Conservation (phyloP, 345 rosid species). For the Angophora floribunda region DNA sequence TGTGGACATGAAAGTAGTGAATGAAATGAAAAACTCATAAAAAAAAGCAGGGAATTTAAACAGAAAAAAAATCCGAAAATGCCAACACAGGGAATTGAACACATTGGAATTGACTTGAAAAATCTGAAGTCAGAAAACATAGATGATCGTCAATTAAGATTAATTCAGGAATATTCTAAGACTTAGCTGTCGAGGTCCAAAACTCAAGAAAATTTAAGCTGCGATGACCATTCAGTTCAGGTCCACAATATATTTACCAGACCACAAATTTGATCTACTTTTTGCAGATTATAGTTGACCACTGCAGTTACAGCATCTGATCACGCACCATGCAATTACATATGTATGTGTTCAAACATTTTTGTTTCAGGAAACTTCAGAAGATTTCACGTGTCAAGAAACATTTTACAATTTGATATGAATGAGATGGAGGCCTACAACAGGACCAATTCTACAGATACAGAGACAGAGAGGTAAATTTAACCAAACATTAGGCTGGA, state of each 20-base stretch:
- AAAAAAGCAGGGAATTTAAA: neutral
- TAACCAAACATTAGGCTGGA: neutral
- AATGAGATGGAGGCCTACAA: neutral
- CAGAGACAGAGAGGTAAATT: neutral
- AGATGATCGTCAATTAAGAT: neutral
- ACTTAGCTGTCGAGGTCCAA: neutral
- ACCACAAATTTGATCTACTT: neutral
- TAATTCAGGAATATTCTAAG: neutral
- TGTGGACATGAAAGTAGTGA: slow-evolving; percentile 7
- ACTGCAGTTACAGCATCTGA: neutral
- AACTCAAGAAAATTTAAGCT: neutral
- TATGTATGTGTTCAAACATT: neutral
- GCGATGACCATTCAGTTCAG: neutral
- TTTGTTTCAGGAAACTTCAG: neutral
- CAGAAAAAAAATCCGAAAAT: neutral
- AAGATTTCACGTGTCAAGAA: neutral
- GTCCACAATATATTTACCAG: neutral
- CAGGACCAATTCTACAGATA: neutral
- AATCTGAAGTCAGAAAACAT: neutral
- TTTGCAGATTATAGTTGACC: neutral
- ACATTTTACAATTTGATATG: neutral
- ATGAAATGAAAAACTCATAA: neutral
- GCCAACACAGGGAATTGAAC: neutral
- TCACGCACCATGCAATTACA: neutral
- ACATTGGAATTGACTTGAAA: neutral